Evolutionary conservation across 1,139 yeast species (phyloP).

Genomic region (Debaryomyces fabryi): DNA sequence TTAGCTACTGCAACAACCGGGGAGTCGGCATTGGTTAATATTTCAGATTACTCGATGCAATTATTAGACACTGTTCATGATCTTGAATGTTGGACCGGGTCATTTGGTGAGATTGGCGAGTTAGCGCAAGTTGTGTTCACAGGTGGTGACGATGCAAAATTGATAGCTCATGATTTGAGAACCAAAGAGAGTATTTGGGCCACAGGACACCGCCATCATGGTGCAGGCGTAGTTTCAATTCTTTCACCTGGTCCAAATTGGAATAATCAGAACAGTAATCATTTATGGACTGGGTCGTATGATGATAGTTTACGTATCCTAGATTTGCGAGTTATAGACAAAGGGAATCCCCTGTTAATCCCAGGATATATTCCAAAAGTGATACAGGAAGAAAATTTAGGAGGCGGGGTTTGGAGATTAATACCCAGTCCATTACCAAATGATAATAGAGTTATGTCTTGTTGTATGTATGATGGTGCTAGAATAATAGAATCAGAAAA

Average conservation of each 20-base stretch:
- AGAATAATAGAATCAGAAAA: constrained; percentile 51
- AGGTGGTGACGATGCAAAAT: constrained; percentile 87
- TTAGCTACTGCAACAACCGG: constrained; percentile 68
- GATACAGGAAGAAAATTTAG: constrained; percentile 52
- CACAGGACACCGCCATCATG: constrained; percentile 62
- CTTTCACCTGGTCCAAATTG: constrained; percentile 49
- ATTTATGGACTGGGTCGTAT: constrained; percentile 87
- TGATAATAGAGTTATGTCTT: constrained; percentile 60
- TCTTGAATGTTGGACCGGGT: constrained; percentile 89
- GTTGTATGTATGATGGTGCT: constrained; percentile 98
- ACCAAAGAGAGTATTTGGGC: constrained; percentile 50
- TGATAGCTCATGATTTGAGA: constrained; percentile 77
- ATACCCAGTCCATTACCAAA: constrained; percentile 56
- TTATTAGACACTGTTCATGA: constrained; percentile 47
- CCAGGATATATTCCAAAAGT: constrained; percentile 53
- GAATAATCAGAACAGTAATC: constrained; percentile 48
- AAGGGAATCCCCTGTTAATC: constrained; percentile 37
- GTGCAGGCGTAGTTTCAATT: constrained; percentile 87
- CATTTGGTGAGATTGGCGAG: constrained; percentile 62
- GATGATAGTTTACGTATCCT: constrained; percentile 75
- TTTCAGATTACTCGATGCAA: constrained; percentile 17
- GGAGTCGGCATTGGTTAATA: constrained; percentile 37
- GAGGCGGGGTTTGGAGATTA: constrained; percentile 96
- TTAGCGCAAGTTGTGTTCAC: constrained; percentile 66
- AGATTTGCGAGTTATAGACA: constrained; percentile 65